Base-by-base conservation (phyloP, 352 stramenopile species). In the Globisporangium uncinulatum region DNA sequence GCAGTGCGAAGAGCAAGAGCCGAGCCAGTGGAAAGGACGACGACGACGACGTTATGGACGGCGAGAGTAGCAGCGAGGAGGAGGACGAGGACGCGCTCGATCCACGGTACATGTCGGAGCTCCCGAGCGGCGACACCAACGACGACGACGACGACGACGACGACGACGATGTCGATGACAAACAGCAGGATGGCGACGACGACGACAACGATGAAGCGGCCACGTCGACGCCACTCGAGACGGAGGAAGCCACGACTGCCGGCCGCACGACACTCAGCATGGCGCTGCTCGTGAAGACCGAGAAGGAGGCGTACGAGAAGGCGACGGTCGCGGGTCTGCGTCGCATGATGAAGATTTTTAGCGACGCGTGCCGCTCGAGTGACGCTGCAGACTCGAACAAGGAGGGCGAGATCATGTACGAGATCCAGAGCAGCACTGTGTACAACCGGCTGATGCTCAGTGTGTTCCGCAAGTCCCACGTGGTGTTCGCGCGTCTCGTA, bases 391-490 rank as follows among this genome's bases (percentile, higher is more conserved):
- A 89, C 65, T 59, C 74, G 44, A 86, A 65, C 61, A 83, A 83
- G 50, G 69, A 73, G 6, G 82, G 72, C 39, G 85, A 93, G 54
- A 89, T 95, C 59, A 76, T 79, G 54, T 98, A 95, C 75, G 78
- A 91, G 43, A 96, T 98, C 54, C 87, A 96, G 56, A 97, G 83
- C 61, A 96, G 89, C 51, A 79, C 88, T 15, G 90, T 98, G 34
- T 98, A 98, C 86, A 97, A 98, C 79, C 76, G 87, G 21, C 69
- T 98, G 39, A 98, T 98, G 92, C 79, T 98, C n/a, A 87, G 87
- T 51, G 89, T 94, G 63, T 87, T 98, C 65, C 88, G 76, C 32
- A 84, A 88, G 57, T 93, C 85, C 51, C 88, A 97, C 66, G 76
- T 92, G 42, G 84, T 86, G 41, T 91, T 98, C 61, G 58, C 78